phyloP scores from a whole-genome alignment of 164 flowering plant genomes.

The Chimonanthus salicifolius region DNA sequence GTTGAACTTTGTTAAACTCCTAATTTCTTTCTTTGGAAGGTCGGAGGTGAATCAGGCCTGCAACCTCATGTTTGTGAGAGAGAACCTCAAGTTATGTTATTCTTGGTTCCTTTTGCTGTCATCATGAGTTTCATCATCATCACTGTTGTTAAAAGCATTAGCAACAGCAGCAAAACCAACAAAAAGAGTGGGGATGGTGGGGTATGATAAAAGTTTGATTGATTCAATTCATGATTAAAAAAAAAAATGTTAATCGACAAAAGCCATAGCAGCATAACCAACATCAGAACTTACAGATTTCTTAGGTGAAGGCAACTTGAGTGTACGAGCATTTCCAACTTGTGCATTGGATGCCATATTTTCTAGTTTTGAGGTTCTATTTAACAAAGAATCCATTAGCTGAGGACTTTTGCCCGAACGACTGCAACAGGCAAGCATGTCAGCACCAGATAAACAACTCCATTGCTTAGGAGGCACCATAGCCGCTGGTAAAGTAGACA shows the following conservation, averaged over 20 bases:
- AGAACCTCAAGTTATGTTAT: too few relatives aligned
- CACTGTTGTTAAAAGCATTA: neutral
- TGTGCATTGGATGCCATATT: slow-evolving; percentile 12
- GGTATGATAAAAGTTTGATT: too few relatives aligned
- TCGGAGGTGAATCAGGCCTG: too few relatives aligned
- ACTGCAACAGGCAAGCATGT: slow-evolving; percentile 11
- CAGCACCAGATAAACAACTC: slow-evolving; percentile 15
- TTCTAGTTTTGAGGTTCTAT: slow-evolving; percentile 7
- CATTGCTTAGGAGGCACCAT: slow-evolving; percentile 1
- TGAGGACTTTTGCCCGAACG: slow-evolving; percentile 15
- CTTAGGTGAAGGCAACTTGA: slow-evolving; percentile 15
- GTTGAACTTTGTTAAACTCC: too few relatives aligned
- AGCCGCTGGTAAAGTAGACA: neutral
- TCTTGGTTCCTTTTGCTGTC: too few relatives aligned
- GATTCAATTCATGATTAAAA: too few relatives aligned
- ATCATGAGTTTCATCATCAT: neutral
- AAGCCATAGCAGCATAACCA: neutral
- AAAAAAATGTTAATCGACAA: too few relatives aligned
- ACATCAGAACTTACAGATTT: slow-evolving; percentile 27
- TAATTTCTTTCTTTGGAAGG: too few relatives aligned
- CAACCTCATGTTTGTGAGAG: too few relatives aligned
- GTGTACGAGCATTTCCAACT: neutral
- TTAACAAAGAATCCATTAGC: slow-evolving; percentile 16
- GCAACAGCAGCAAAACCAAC: neutral
- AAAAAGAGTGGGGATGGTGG: too few relatives aligned